Evolutionary conservation across 1,139 yeast genomes (phyloP), one percentile per base, ranked within the genome.

Genomic region (Candida glucosophila): DNA sequence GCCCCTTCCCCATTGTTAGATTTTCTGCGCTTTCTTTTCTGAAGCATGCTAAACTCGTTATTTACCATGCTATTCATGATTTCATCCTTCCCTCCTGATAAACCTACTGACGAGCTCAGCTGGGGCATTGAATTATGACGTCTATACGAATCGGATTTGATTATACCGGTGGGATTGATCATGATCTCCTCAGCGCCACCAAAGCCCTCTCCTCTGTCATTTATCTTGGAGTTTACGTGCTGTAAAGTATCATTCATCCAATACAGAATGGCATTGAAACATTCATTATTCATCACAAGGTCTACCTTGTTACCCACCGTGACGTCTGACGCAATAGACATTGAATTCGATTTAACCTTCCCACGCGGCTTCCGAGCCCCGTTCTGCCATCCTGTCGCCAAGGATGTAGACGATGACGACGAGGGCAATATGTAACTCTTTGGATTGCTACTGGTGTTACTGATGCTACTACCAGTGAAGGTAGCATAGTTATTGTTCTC

Each of bases 201-300:
- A 20, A 29, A 34, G 20, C 29, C 27, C 15, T 39, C 29, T 14
- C 32, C 32, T 14, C 30, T 30, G 15, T 28, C 38, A 15, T 22
- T 22, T 12, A 28, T 24, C 17, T 28, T 28, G 8, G 28, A 24
- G 17, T 28, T 24, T n/a, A 34, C 32, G 11, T 35, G 31, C 23
- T 37, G 36, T 14, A 36, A 25, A 3, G 48, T 41, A 32, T 48
- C 52, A 34, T 56, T 52, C 22, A 57, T 44, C 66, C 66, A 59
- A 32, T 47, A 45, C 10, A 55, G 47, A 17, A 59, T 58, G 19
- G 66, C 66, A 32, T 53, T 52, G 32, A 55, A 50, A 32, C 66
- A 59, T 33, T 59, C 66, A 31, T 57, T 58, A 34, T 58, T 58
- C 61, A 58, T 56, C 26, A 52, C 51, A 29, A 56, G 52, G 31